phyloP scores from a whole-genome alignment of 371 early-diverging fungal genomes.

The Mucor irregularis region DNA sequence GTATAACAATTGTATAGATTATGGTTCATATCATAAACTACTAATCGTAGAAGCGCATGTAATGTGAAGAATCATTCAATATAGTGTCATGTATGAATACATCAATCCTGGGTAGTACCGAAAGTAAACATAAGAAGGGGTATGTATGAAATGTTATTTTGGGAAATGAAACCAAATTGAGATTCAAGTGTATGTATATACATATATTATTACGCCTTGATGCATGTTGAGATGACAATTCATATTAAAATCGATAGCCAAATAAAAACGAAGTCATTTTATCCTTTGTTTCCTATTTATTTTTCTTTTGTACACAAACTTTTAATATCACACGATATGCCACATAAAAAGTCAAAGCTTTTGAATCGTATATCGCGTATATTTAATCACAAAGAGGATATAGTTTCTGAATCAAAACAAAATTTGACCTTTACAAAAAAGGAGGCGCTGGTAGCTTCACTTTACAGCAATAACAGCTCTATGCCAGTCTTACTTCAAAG shows the following conservation, averaged over 20 bases:
- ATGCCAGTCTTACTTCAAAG: background rate
- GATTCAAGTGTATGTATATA: background rate
- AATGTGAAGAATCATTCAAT: no score
- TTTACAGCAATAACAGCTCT: background rate
- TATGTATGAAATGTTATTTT: no score
- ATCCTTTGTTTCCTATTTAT: background rate
- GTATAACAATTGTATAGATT: no score
- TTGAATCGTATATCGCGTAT: conserved; percentile 12
- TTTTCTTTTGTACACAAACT: background rate
- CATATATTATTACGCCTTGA: conserved; percentile 7
- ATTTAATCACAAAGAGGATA: background rate
- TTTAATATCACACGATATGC: background rate
- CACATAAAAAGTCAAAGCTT: conserved; percentile 6
- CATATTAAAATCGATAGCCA: background rate
- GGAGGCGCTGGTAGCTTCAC: background rate
- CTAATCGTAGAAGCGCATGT: no score
- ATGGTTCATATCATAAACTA: no score
- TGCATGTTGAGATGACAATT: conserved; percentile 8
- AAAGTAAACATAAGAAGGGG: no score
- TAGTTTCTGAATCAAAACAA: no score
- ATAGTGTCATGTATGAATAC: no score
- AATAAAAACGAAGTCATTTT: background rate
- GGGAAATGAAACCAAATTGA: conserved; percentile 23
- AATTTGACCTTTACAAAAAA: background rate
- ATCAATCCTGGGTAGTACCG: no score